A percentile compares a stretch with the other conserved stretches of the same genome.
These are phyloP conservation scores for Lentinula detonsa DNA, from an alignment of 768 basidiomycete genomes.

Conservation along the genomic window DNA sequence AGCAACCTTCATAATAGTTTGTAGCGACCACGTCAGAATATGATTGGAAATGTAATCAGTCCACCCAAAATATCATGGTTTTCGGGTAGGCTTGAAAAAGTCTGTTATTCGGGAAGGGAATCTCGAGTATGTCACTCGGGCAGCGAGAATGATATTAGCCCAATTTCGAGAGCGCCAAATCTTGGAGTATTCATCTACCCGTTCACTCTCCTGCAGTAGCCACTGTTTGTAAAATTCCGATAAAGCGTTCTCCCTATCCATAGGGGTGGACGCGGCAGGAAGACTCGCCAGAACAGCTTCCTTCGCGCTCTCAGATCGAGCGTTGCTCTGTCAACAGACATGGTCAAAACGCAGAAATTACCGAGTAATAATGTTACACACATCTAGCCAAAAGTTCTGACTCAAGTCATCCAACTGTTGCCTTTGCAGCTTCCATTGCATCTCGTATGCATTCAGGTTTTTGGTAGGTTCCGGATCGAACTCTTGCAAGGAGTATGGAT, in stretches of 20 bases:
- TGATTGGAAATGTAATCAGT: neutral
- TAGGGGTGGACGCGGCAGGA: slow-evolving; percentile 39
- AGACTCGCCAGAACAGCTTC: slow-evolving; percentile 49
- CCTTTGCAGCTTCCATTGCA: slow-evolving; percentile 65
- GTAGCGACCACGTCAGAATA: neutral
- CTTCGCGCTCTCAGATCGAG: slow-evolving; percentile 72
- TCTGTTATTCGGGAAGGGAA: slow-evolving; percentile 26
- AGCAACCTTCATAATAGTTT: neutral
- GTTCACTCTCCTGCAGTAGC: slow-evolving; percentile 60
- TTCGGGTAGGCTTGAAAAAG: slow-evolving; percentile 17
- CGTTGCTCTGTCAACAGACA: slow-evolving; percentile 52
- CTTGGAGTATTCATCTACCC: slow-evolving; percentile 52
- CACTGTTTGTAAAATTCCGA: slow-evolving; percentile 72
- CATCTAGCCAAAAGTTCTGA: slow-evolving; percentile 77
- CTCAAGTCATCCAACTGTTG: slow-evolving; percentile 73
- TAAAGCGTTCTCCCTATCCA: slow-evolving; percentile 62
- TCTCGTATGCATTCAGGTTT: slow-evolving; percentile 36
- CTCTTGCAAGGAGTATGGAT: slow-evolving; percentile 78
- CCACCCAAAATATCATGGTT: neutral
- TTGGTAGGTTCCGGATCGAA: slow-evolving; percentile 37
- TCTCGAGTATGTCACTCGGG: slow-evolving; percentile 47
- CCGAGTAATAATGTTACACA: slow-evolving; percentile 31
- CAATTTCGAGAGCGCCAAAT: slow-evolving; percentile 66
- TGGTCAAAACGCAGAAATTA: slow-evolving; percentile 3
- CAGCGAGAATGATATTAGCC: slow-evolving; percentile 49